Evolutionary conservation across 176 grass and related monocot genomes (phyloP).

Genomic region (Panicum miliaceum): DNA sequence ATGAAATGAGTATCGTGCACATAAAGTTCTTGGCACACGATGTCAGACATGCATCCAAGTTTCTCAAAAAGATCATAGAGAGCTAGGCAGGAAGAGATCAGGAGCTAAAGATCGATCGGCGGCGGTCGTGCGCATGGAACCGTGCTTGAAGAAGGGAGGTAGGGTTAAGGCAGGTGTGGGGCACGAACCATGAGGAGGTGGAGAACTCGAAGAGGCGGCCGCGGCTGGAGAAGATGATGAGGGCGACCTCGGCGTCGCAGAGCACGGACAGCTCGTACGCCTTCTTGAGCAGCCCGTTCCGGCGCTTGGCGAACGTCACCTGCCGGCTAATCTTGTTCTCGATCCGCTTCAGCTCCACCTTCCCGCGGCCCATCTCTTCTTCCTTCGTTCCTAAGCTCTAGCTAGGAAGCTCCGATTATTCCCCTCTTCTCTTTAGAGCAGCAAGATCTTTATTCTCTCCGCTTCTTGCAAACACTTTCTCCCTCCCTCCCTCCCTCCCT

Average conservation of each 20-base stretch:
- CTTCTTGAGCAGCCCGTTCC: constrained; percentile 92
- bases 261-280: constrained; percentile 90
- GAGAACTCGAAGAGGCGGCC: constrained; percentile 95
- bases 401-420: too few species aligned
- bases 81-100: not conserved
- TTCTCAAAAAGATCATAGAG: not conserved
- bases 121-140: not conserved
- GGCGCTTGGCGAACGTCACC: constrained; percentile 90
- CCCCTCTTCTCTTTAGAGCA: not conserved
- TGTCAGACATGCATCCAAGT: not conserved
- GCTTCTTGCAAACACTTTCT: not conserved
- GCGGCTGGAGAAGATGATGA: constrained; percentile 93
- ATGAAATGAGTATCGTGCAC: not conserved
- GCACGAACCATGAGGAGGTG: constrained; percentile 62
- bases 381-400: too few species aligned
- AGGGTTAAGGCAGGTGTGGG: not conserved
- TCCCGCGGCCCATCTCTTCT: constrained; percentile 49
- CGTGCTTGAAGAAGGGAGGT: not conserved
- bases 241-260: constrained; percentile 91
- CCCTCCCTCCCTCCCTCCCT: not conserved
- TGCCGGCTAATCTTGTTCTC: constrained; percentile 97
- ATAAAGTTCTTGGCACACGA: not conserved
- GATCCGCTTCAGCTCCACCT: constrained; percentile 74
- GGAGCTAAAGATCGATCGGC: not conserved
- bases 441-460: not conserved